phyloP scores from a whole-genome alignment of 2,329 filamentous ascomycete species.

The Domatiomyces globalis region DNA sequence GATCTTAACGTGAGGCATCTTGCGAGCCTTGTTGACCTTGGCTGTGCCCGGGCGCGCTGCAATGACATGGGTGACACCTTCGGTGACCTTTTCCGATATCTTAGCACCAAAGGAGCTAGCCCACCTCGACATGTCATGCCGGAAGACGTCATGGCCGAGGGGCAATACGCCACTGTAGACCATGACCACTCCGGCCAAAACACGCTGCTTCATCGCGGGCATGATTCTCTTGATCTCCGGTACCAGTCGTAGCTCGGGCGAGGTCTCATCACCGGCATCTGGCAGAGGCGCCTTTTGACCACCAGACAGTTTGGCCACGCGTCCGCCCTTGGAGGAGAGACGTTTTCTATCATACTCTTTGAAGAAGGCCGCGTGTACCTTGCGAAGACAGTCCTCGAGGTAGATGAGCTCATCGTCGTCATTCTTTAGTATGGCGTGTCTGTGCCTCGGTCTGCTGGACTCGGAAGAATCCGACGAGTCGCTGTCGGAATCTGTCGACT shows the following conservation, averaged over 20 bases:
- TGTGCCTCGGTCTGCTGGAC: constrained; percentile 26
- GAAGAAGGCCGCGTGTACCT: constrained; percentile 69
- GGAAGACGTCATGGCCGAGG: constrained; percentile 61
- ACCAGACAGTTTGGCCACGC: constrained; percentile 25
- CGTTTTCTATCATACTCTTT: constrained; percentile 56
- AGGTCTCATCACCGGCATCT: constrained; percentile 7
- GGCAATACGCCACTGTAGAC: constrained; percentile 87
- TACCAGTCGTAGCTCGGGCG: constrained; percentile 43
- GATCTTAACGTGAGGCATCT: constrained; percentile 64
- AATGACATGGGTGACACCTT: constrained; percentile 37
- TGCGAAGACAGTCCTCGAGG: constrained; percentile 60
- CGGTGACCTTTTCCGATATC: constrained; percentile 33
- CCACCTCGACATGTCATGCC: constrained; percentile 77
- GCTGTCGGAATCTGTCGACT: constrained; percentile 28
- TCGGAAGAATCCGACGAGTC: constrained; percentile 17
- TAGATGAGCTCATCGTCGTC: constrained; percentile 70
- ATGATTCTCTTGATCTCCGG: constrained; percentile 82
- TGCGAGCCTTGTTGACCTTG: constrained; percentile 77
- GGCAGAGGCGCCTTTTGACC: constrained; percentile 17
- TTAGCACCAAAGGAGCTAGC: constrained; percentile 69
- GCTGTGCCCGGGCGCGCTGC: constrained; percentile 57
- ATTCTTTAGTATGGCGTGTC: constrained; percentile 71
- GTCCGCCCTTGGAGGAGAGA: constrained; percentile 24
- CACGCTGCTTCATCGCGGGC: constrained; percentile 60
- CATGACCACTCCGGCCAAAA: constrained; percentile 61